Evolutionary conservation across 2,329 filamentous ascomycete genomes (phyloP).

Genomic region (Diaporthe citriasiana): DNA sequence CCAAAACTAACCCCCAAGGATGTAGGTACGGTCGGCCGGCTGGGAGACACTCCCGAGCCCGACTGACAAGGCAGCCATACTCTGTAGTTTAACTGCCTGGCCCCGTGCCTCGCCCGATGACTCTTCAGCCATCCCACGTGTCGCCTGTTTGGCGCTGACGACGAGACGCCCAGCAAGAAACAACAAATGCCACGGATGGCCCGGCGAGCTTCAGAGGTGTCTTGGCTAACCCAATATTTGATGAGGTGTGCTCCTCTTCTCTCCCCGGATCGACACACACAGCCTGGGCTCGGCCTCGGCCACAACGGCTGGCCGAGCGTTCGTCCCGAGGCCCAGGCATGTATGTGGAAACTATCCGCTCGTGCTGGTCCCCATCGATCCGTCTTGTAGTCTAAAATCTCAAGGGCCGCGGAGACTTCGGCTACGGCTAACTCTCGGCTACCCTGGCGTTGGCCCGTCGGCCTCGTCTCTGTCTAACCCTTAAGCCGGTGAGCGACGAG

Average conservation of each 20-base stretch:
- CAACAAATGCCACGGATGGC: neutral
- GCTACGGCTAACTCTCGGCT: slow-evolving; percentile 27
- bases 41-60: slow-evolving; percentile 17
- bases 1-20: neutral
- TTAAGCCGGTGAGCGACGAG: neutral
- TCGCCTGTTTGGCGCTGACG: slow-evolving; percentile 1
- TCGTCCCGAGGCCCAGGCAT: slow-evolving; percentile 24
- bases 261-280: neutral
- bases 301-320: slow-evolving; percentile 25
- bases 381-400: neutral
- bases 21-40: neutral
- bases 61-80: neutral
- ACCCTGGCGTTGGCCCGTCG: neutral
- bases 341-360: neutral
- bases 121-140: slow-evolving; percentile 16
- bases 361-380: neutral
- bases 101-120: slow-evolving; percentile 2
- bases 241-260: neutral
- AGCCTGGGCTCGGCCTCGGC: slow-evolving; percentile 18
- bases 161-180: neutral
- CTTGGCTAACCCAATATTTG: slow-evolving; percentile 8
- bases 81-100: neutral
- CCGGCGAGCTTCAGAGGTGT: neutral
- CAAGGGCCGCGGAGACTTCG: slow-evolving; percentile 2
- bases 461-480: neutral